These are phyloP conservation scores for Setaria viridis DNA, from an alignment of 202 grass and related monocot species.

Conservation along the genomic window DNA sequence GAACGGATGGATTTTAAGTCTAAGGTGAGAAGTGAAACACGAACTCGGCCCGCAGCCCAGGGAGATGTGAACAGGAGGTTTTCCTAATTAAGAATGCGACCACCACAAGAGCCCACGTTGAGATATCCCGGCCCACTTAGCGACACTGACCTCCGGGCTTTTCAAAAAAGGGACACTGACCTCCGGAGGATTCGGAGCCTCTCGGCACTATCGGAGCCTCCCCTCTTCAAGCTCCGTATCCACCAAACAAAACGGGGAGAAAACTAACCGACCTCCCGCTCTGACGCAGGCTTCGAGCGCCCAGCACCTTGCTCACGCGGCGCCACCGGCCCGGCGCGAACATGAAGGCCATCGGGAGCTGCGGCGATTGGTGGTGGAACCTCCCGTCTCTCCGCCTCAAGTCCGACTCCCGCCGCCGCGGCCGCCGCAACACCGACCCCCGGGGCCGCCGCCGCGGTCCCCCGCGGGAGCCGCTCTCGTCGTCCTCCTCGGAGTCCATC, in stretches of 20 bases:
- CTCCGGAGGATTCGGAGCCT: too few species aligned
- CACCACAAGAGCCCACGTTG: too few species aligned
- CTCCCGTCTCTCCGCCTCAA: conserved; percentile 56
- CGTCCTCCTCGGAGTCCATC: conserved; percentile 70
- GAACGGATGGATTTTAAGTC: too few species aligned
- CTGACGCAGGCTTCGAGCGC: conserved; percentile 9
- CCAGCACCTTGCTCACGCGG: background rate
- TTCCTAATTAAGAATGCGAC: too few species aligned
- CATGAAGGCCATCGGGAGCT: conserved; percentile 58
- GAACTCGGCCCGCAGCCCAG: too few species aligned
- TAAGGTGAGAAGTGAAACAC: too few species aligned
- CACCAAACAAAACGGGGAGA: background rate
- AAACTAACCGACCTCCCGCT: conserved; percentile 3
- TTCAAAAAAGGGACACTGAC: too few species aligned
- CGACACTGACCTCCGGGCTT: too few species aligned
- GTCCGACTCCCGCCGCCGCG: conserved; percentile 44
- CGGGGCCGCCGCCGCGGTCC: conserved; percentile 50
- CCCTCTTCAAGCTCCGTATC: too few species aligned
- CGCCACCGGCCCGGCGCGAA: background rate
- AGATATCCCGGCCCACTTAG: too few species aligned
- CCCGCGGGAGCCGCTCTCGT: conserved; percentile 55
- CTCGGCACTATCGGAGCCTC: too few species aligned
- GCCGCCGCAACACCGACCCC: conserved; percentile 54
- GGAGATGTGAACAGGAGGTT: too few species aligned
- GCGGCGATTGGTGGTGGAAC: conserved; percentile 66